phyloP scores from a whole-genome alignment of 2,329 filamentous ascomycete species.

The Penicillium sclerotiorum region DNA sequence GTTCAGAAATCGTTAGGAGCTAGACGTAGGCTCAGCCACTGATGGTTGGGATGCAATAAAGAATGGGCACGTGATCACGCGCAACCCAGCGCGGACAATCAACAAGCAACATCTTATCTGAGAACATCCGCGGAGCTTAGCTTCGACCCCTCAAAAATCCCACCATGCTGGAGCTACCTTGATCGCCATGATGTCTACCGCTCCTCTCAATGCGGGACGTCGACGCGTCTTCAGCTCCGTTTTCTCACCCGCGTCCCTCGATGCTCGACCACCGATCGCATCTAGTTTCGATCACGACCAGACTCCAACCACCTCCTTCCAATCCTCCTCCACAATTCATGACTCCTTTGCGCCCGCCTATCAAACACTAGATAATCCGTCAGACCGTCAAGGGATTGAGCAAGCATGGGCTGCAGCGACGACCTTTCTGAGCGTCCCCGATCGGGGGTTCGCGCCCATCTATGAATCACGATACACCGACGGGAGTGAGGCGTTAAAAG shows the following conservation, averaged over 20 bases:
- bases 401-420: constrained; percentile 47
- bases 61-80: constrained; percentile 13
- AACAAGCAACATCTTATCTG: not conserved
- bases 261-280: constrained; percentile 34
- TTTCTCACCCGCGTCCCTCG: constrained; percentile 43
- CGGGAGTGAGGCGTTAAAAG: constrained; percentile 31
- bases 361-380: constrained; percentile 13
- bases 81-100: not conserved
- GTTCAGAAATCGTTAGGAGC: not conserved
- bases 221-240: constrained; percentile 49
- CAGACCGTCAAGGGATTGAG: constrained; percentile 41
- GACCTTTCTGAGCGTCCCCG: constrained; percentile 42
- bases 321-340: constrained; percentile 21
- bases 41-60: too few relatives aligned
- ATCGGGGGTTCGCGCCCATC: constrained; percentile 36
- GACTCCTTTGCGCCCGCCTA: constrained; percentile 17
- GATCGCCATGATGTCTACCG: constrained; percentile 29
- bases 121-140: too few relatives aligned
- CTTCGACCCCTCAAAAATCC: not conserved
- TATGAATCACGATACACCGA: constrained; percentile 25
- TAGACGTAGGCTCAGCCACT: not conserved
- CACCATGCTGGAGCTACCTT: constrained; percentile 19
- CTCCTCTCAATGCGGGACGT: constrained; percentile 31
- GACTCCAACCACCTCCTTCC: constrained; percentile 18
- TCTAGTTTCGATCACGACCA: constrained; percentile 23